These are phyloP conservation scores for Anethum foeniculum DNA, from an alignment of 140 eudicot genomes.

Conservation along the genomic window DNA sequence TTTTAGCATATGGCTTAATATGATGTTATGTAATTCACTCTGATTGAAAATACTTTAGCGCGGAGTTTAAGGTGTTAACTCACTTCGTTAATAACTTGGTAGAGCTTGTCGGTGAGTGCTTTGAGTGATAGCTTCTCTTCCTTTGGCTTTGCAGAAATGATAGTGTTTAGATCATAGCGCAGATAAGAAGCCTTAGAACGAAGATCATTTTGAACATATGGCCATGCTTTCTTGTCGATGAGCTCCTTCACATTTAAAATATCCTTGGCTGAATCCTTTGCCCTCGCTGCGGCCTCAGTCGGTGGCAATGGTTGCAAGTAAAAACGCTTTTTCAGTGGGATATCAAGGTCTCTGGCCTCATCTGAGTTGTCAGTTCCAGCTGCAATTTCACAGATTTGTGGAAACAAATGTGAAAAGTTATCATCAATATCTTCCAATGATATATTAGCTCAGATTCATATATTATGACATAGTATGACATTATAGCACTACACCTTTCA, in stretches of 20 bases:
- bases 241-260: conserved; percentile 58
- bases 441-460: not conserved
- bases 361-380: conserved; percentile 95
- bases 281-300: conserved; percentile 69
- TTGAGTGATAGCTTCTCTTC: conserved; percentile 66
- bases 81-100: conserved; percentile 49
- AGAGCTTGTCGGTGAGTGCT: conserved; percentile 74
- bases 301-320: conserved; percentile 76
- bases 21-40: not conserved
- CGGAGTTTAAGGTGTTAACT: conserved; percentile 16
- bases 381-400: conserved; percentile 23
- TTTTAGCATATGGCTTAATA: not conserved
- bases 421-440: not conserved
- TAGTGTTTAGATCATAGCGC: conserved; percentile 85
- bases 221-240: conserved; percentile 97
- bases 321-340: conserved; percentile 63
- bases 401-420: not conserved
- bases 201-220: conserved; percentile 86
- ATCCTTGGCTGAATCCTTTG: conserved; percentile 84
- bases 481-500: not conserved
- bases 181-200: conserved; percentile 71
- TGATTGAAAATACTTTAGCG: not conserved
- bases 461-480: not conserved
- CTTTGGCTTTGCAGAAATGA: conserved; percentile 70
- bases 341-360: conserved; percentile 61